These are phyloP conservation scores for Trifolium subterraneum DNA, from an alignment of 306 rosid genomes.

Conservation along the genomic window DNA sequence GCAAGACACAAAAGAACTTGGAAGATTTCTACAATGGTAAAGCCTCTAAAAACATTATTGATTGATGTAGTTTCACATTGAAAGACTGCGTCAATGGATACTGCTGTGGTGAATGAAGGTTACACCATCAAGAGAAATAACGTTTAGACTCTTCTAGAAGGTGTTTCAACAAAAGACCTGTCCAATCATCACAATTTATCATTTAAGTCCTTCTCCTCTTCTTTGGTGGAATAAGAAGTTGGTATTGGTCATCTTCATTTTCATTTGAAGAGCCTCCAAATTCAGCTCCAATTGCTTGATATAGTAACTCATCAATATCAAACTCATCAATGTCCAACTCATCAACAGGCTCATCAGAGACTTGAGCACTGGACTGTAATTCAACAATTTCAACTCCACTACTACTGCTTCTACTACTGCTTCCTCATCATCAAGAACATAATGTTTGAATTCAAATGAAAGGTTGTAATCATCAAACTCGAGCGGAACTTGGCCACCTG, in stretches of 20 bases:
- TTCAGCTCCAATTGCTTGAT: background rate
- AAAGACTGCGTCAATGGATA: background rate
- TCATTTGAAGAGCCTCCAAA: background rate
- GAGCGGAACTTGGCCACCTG: background rate
- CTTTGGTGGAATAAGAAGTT: background rate
- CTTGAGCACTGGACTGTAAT: background rate
- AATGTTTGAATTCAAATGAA: constrained; percentile 7
- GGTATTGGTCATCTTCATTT: background rate
- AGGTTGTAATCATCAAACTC: background rate
- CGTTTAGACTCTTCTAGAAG: no score
- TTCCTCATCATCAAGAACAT: no score
- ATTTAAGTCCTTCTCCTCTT: background rate
- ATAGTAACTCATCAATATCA: background rate
- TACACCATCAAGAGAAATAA: background rate
- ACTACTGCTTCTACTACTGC: background rate
- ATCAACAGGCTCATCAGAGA: background rate
- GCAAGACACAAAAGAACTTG: background rate
- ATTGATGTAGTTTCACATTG: no score
- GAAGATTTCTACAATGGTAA: no score
- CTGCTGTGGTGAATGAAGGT: background rate
- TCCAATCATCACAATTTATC: background rate
- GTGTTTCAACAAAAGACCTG: no score
- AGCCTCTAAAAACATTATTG: background rate
- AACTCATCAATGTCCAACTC: background rate
- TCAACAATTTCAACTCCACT: background rate